A percentile compares a stretch with the other conserved stretches of the same genome.
Evolutionary conservation across 75 land plant species (phyloP).

Genomic region (Cryptomeria japonica): DNA sequence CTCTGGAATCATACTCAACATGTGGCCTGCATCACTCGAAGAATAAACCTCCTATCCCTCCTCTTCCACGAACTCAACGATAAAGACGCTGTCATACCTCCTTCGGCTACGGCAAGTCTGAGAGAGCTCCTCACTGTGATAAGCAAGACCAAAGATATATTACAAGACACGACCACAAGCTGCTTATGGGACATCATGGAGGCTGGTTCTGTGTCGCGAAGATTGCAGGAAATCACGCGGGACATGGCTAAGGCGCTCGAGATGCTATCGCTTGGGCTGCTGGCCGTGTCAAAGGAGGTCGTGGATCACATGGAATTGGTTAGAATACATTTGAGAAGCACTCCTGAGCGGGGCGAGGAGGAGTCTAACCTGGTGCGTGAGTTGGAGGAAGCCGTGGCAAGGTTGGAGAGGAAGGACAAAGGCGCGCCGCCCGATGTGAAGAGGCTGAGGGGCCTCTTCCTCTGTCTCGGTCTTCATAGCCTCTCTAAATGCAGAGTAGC

Average conservation of each 20-base stretch:
- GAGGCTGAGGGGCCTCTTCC: conserved; percentile 26
- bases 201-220: conserved; percentile 23
- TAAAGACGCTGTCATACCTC: conserved; percentile 32
- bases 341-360: conserved; percentile 20
- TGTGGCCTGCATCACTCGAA: conserved; percentile 29
- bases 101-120: conserved; percentile 55
- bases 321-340: conserved; percentile 44
- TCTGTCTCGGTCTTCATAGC: conserved; percentile 31
- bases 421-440: conserved; percentile 22
- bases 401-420: conserved; percentile 28
- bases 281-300: conserved; percentile 46
- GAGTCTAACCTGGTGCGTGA: conserved; percentile 37
- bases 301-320: conserved; percentile 70
- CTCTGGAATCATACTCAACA: conserved; percentile 34
- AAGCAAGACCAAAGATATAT: conserved; percentile 29
- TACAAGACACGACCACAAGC: conserved; percentile 36
- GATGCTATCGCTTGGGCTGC: conserved; percentile 51
- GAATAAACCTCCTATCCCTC: conserved; percentile 50
- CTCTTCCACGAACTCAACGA: conserved; percentile 63
- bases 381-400: conserved; percentile 33
- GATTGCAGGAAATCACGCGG: conserved; percentile 45
- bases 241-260: conserved; percentile 52
- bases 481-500: conserved; percentile 12
- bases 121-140: conserved; percentile 48
- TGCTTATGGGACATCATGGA: conserved; percentile 48